These are phyloP conservation scores for Sporormia fimetaria DNA, from an alignment of 495 filamentous ascomycete species.

Conservation along the genomic window DNA sequence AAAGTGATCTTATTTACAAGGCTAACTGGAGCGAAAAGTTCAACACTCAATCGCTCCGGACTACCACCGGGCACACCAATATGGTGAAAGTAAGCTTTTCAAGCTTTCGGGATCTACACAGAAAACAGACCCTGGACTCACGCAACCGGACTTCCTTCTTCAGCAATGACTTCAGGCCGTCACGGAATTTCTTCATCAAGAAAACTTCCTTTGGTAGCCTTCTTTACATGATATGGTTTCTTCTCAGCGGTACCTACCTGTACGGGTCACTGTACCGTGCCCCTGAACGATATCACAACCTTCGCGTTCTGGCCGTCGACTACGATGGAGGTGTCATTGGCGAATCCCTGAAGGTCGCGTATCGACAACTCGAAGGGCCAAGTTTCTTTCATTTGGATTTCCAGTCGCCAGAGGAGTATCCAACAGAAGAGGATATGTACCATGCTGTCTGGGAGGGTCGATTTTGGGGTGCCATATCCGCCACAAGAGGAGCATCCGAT, in stretches of 20 bases:
- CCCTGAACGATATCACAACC: constrained; percentile 1
- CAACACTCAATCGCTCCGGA: too few relatives aligned
- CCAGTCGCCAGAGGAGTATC: constrained; percentile 13
- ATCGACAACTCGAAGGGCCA: constrained; percentile 8
- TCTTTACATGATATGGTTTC: constrained; percentile 14
- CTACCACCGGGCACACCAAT: not conserved
- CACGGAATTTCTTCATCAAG: constrained; percentile 5
- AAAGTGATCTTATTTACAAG: too few relatives aligned
- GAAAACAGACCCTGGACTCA: not conserved
- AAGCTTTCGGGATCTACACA: not conserved
- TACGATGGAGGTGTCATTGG: constrained; percentile 13
- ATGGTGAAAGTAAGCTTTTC: not conserved
- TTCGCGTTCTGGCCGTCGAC: constrained; percentile 16
- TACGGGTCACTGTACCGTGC: constrained; percentile 13
- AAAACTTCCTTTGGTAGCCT: constrained; percentile 14
- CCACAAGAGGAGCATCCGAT: constrained; percentile 8
- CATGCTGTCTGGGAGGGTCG: constrained; percentile 8
- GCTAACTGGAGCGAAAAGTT: too few relatives aligned
- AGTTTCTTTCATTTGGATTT: constrained; percentile 5
- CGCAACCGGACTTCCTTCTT: constrained; percentile 9
- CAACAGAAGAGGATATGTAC: constrained; percentile 15
- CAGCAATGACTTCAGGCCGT: constrained; percentile 9
- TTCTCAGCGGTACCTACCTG: constrained; percentile 12
- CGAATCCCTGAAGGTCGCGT: constrained; percentile 6
- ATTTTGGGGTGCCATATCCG: constrained; percentile 10